These are phyloP conservation scores for Trypanosoma theileri DNA, from an alignment of 208 protist genomes.

Conservation along the genomic window DNA sequence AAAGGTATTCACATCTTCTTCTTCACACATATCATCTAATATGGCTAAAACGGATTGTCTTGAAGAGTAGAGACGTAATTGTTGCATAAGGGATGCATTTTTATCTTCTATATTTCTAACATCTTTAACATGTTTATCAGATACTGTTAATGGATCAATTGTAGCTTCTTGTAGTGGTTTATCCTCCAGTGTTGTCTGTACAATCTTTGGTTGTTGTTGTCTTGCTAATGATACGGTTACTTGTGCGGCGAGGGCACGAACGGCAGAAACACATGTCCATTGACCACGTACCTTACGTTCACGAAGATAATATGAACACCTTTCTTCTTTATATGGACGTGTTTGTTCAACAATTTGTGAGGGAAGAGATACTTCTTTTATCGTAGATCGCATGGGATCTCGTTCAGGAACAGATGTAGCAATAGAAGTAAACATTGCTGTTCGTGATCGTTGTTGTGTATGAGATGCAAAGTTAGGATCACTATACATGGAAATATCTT, in stretches of 20 bases:
- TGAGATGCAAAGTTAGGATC: not conserved
- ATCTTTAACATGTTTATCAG: not conserved
- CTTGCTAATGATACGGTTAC: slow-evolving; percentile 22
- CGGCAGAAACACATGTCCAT: slow-evolving; percentile 30
- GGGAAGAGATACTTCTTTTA: too few relatives aligned
- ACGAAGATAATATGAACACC: slow-evolving; percentile 24
- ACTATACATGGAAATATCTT: not conserved
- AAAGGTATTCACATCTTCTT: not conserved
- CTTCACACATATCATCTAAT: not conserved
- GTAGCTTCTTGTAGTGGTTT: not conserved
- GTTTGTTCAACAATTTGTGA: too few relatives aligned
- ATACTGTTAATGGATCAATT: not conserved
- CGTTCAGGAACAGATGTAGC: too few relatives aligned
- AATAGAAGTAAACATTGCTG: too few relatives aligned
- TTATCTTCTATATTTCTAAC: not conserved
- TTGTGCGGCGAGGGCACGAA: slow-evolving; percentile 22
- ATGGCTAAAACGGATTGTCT: not conserved
- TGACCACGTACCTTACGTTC: slow-evolving; percentile 26
- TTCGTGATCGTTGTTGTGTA: not conserved
- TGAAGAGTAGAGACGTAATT: slow-evolving; percentile 12
- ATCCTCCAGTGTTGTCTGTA: not conserved
- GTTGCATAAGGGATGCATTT: not conserved
- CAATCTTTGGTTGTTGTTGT: slow-evolving; percentile 10
- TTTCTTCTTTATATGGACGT: too few relatives aligned
- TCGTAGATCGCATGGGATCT: too few relatives aligned